These are phyloP conservation scores for Phytophthora constricta DNA, from an alignment of 352 stramenopile genomes.

Conservation along the genomic window DNA sequence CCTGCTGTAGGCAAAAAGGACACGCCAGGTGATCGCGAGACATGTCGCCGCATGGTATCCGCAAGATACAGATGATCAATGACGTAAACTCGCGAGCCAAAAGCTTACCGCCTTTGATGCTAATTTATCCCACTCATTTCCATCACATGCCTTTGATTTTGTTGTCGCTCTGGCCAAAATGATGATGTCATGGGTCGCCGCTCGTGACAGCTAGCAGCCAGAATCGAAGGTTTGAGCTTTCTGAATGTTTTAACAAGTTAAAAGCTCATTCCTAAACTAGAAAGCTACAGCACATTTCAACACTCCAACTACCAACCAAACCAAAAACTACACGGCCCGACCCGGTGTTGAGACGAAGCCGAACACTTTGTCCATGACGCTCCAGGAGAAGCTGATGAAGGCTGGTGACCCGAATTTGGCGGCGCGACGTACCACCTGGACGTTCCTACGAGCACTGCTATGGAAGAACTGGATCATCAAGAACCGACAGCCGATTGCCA, in stretches of 20 bases:
- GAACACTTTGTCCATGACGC: neutral
- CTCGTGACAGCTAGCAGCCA: too few relatives aligned
- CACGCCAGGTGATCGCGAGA: neutral
- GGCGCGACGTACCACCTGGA: slow-evolving; percentile 16
- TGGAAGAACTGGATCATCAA: slow-evolving; percentile 79
- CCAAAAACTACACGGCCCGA: too few relatives aligned
- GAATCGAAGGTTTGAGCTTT: too few relatives aligned
- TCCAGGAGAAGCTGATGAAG: slow-evolving; percentile 12
- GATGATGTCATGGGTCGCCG: neutral
- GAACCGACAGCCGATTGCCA: slow-evolving; percentile 51
- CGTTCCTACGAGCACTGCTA: slow-evolving; percentile 45
- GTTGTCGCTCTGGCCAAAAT: neutral
- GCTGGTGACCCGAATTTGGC: slow-evolving; percentile 6
- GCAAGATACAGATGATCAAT: neutral
- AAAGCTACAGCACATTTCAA: slow-evolving; percentile 1
- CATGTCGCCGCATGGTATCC: neutral
- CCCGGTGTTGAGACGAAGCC: too few relatives aligned
- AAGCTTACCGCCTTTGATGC: neutral
- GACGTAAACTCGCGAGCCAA: neutral
- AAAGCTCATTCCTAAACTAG: slow-evolving; percentile 14
- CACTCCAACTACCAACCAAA: neutral
- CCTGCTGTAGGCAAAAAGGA: too few relatives aligned
- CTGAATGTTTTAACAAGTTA: too few relatives aligned
- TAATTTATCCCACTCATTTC: too few relatives aligned
- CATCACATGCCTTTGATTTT: too few relatives aligned